phyloP scores from a whole-genome alignment of 2,329 filamentous ascomycete species.

The Cladosporium sp. region DNA sequence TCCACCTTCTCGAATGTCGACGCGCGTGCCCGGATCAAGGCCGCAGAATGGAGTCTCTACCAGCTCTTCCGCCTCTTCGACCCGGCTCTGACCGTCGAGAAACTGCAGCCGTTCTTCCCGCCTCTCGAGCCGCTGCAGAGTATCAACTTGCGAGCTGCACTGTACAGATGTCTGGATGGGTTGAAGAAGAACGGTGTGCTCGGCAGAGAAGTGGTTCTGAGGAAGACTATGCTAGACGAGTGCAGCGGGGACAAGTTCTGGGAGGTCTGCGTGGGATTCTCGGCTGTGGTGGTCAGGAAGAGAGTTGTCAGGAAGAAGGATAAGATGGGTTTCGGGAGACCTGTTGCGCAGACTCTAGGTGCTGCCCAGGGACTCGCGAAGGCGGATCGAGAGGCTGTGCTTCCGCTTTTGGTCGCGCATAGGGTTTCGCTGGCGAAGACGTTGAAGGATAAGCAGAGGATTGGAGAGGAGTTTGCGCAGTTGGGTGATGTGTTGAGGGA shows the following conservation, averaged over 20 bases:
- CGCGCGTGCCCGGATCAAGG: constrained; percentile 72
- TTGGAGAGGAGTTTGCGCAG: constrained; percentile 55
- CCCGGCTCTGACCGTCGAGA: constrained; percentile 68
- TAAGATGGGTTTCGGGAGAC: constrained; percentile 14
- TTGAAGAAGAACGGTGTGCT: constrained; percentile 83
- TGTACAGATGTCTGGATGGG: constrained; percentile 76
- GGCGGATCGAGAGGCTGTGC: constrained; percentile 42
- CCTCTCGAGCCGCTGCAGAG: constrained; percentile 87
- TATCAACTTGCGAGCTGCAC: constrained; percentile 77
- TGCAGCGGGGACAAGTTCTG: constrained; percentile 89
- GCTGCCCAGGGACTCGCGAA: constrained; percentile 34
- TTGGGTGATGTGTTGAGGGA: constrained; percentile 53
- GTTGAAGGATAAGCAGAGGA: constrained; percentile 57
- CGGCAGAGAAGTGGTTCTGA: constrained; percentile 72
- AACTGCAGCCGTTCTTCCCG: constrained; percentile 85
- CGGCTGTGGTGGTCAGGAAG: constrained; percentile 74
- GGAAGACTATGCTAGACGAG: constrained; percentile 95
- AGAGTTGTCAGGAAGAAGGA: constrained; percentile 47
- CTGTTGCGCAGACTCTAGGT: constrained; percentile 51
- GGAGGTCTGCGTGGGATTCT: constrained; percentile 80
- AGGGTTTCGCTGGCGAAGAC: constrained; percentile 60
- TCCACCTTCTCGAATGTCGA: constrained; percentile 65
- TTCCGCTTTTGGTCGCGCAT: constrained; percentile 69
- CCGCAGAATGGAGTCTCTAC: constrained; percentile 87
- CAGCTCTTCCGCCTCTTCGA: constrained; percentile 84